These are phyloP conservation scores for Myriosclerotinia duriaeana DNA, from an alignment of 2,329 filamentous ascomycete species.

Conservation along the genomic window DNA sequence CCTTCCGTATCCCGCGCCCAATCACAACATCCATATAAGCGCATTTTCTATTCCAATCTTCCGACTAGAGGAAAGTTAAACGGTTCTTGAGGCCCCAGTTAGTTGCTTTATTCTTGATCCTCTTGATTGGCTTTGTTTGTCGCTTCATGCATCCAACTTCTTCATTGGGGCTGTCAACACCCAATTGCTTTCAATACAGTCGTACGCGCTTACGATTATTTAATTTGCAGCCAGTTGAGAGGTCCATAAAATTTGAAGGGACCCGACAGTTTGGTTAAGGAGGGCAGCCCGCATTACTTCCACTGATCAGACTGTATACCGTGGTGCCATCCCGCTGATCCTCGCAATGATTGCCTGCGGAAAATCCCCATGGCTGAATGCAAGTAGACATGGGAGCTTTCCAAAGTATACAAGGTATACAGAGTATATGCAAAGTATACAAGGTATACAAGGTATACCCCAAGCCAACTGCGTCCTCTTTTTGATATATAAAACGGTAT, in stretches of 20 bases:
- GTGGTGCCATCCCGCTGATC: slow-evolving; percentile 7
- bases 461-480: neutral
- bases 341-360: no score
- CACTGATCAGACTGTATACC: slow-evolving; percentile 3
- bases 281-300: neutral
- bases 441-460: neutral
- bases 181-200: slow-evolving; percentile 2
- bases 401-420: neutral
- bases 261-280: slow-evolving; percentile 21
- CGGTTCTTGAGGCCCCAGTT: neutral
- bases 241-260: neutral
- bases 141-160: slow-evolving; percentile 5
- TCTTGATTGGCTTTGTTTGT: slow-evolving; percentile 8
- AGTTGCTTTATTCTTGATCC: neutral
- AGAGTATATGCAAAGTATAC: no score
- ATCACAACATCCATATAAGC: slow-evolving; percentile 6
- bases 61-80: neutral
- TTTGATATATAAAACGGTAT: slow-evolving; percentile 10
- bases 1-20: neutral
- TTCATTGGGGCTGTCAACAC: neutral
- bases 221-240: neutral
- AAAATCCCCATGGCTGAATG: neutral
- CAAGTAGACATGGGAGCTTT: neutral
- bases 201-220: slow-evolving; percentile 4
- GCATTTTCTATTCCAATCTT: neutral